phyloP scores from a whole-genome alignment of 257 asterid species.

The Gentiana straminea region DNA sequence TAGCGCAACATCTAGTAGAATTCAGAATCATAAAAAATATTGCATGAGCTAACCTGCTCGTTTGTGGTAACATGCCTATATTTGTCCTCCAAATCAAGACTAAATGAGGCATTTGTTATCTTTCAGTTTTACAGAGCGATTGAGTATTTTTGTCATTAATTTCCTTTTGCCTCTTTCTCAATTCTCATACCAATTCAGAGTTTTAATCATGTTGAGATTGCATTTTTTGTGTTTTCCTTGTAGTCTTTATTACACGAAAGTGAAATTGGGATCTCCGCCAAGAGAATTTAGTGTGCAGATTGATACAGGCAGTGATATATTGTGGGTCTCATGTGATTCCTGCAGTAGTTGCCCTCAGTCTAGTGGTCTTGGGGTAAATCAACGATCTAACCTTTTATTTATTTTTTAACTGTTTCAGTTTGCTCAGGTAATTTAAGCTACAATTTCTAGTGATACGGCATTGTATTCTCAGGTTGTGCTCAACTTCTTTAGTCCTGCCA shows the following conservation, averaged over 20 bases:
- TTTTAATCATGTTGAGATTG: not conserved
- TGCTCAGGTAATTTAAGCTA: conserved; percentile 7
- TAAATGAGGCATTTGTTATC: not conserved
- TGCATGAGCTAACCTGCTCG: no score
- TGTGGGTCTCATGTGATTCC: conserved; percentile 82
- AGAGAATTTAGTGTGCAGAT: conserved; percentile 82
- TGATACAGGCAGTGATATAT: conserved; percentile 85
- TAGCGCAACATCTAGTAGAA: no score
- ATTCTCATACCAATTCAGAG: no score
- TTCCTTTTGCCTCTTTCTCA: no score
- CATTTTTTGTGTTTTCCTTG: conserved; percentile 9
- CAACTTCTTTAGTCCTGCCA: conserved; percentile 54
- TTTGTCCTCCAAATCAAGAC: not conserved
- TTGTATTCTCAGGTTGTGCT: conserved; percentile 51
- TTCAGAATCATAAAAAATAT: no score
- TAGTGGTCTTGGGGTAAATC: conserved; percentile 80
- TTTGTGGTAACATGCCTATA: no score
- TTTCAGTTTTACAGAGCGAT: no score
- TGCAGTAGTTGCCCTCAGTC: conserved; percentile 69
- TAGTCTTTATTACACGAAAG: conserved; percentile 85
- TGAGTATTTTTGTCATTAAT: no score
- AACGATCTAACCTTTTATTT: conserved; percentile 9
- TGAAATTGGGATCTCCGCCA: conserved; percentile 86
- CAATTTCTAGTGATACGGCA: conserved; percentile 5
- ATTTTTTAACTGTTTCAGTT: conserved; percentile 1